These are phyloP conservation scores for Capsicum pubescens DNA, from an alignment of 257 asterid species.

Conservation along the genomic window DNA sequence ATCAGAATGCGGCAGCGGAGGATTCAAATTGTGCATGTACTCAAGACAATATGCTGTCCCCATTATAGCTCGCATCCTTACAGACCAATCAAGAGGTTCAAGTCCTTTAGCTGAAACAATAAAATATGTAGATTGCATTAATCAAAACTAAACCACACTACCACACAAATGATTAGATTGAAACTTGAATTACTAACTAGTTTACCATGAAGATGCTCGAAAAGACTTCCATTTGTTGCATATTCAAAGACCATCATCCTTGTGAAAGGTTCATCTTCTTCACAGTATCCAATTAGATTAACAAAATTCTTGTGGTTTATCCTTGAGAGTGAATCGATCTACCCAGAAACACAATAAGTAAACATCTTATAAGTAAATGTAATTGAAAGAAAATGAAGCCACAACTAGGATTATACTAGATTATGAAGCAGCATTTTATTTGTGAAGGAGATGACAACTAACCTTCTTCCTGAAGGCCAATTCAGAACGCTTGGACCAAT, in stretches of 20 bases:
- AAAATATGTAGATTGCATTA: neutral
- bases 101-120: slow-evolving; percentile 29
- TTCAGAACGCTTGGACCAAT: slow-evolving; percentile 48
- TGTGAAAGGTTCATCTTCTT: slow-evolving; percentile 72
- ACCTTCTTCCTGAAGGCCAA: slow-evolving; percentile 48
- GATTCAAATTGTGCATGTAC: slow-evolving; percentile 34
- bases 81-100: slow-evolving; percentile 36
- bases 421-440: neutral
- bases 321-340: slow-evolving; percentile 56
- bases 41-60: slow-evolving; percentile 38
- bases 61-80: slow-evolving; percentile 32
- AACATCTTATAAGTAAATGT: neutral
- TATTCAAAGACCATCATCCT: slow-evolving; percentile 94
- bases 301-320: slow-evolving; percentile 81
- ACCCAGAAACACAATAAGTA: slow-evolving; percentile 31
- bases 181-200: slow-evolving; percentile 2
- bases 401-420: neutral
- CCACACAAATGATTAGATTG: neutral
- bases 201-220: slow-evolving; percentile 89
- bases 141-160: neutral
- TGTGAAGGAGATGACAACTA: slow-evolving; percentile 4
- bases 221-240: slow-evolving; percentile 89
- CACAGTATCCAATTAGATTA: slow-evolving; percentile 80
- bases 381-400: neutral
- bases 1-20: slow-evolving; percentile 26